Percentiles rank a stretch among this genome's conserved stretches.
Conservation (phyloP, 169 alveolate species). For the Plasmodium gaboni region DNA sequence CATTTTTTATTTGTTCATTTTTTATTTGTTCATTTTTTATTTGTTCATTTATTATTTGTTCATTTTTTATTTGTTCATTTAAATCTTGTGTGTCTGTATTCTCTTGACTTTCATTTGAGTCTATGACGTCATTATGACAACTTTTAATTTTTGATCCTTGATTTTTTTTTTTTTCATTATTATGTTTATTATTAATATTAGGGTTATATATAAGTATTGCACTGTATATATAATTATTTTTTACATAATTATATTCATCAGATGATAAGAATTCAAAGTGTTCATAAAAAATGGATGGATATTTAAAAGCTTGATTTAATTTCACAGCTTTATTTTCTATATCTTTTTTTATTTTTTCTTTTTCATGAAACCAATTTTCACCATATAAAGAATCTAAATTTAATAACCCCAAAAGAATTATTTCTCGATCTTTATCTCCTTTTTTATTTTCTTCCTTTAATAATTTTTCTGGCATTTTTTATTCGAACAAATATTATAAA, state of each 20-base stretch:
- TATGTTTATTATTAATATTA: conserved; percentile 1
- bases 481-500: not conserved
- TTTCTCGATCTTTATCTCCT: conserved; percentile 41
- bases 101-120: not conserved
- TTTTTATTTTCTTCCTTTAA: conserved; percentile 2
- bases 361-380: conserved; percentile 28
- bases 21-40: not conserved
- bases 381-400: conserved; percentile 57
- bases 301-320: conserved; percentile 49
- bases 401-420: conserved; percentile 34
- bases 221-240: conserved; percentile 53
- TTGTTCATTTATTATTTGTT: not conserved
- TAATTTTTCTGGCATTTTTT: not conserved
- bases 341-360: conserved; percentile 51
- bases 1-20: no score
- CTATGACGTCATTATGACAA: not conserved
- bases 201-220: conserved; percentile 63
- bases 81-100: not conserved
- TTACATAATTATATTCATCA: conserved; percentile 49
- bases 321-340: conserved; percentile 25
- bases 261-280: conserved; percentile 33
- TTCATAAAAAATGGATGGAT: conserved; percentile 47
- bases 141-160: not conserved
- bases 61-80: not conserved
- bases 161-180: not conserved